Base-by-base conservation (phyloP, 257 asterid genomes). In the Nicotiana paniculata region DNA sequence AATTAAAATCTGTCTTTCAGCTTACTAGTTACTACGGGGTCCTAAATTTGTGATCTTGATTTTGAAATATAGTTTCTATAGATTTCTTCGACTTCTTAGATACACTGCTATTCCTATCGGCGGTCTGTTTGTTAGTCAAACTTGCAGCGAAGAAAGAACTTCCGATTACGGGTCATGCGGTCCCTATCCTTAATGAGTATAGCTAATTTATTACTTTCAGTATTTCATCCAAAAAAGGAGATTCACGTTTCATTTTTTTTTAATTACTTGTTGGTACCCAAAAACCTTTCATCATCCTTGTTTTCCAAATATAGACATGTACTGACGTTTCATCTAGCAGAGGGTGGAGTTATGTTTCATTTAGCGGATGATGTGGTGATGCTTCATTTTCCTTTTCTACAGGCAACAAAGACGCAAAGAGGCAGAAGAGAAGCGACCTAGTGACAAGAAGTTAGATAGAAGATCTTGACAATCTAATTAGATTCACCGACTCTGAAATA, bases 371-470 rank as follows among this genome's bases (percentile, higher is more conserved):
- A 39, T 48, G 80, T 32, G 28, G 62, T 28, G 28, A 75, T 75
- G 80, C n/a, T 72, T 75, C 18, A 24, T 59, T 64, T 30, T 51
- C 46, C 18, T 37, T n/a, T 37, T 17, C 81, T 72, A 77, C 83
- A 89, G 90, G 63, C 90, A 89, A 79, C 90, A 85, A 81, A 86
- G 87, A 76, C 85, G 87, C 35, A 81, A 86, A 64, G 90, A 89
- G 82, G 86, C 86, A 1, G 86, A 89, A 83, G 91, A 86, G 57
- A 86, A 67, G 80, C 85, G 85, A 66, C 81, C 90, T 28, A 81
- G 82, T 81, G 90, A 86, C 32, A 85, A 74, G 87, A 88, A 81
- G 70, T 61, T 84, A 18, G 91, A 88, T 24, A 88, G 91, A 80
- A 86, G 87, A 83, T 83, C 87, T 80, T 88, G 86, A 84, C 64